Base-by-base conservation (phyloP, 805 yeast species). In the Huiozyma naganishii region DNA sequence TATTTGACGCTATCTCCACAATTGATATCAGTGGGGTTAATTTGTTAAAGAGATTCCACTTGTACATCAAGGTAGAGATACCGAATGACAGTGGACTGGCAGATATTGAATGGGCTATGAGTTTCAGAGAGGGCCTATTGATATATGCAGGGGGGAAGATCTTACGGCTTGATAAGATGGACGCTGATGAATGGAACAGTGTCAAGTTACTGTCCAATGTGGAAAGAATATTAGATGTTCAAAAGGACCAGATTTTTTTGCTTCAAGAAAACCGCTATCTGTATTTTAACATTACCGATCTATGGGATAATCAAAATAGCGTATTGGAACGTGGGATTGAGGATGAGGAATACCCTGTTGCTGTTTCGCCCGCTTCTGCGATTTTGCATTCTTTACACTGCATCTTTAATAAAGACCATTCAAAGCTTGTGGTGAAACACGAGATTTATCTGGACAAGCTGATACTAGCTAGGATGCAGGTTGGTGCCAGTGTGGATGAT, bases 371-470 rank as follows among this genome's bases (percentile, higher is more conserved):
- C 5, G 58, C 54, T 28, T 44, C 58, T n/a, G 63, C 64, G 1
- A 54, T 54, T 2, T 37, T 52, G 5, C 62, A 57, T 44, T 55
- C 61, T n/a, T 36, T 61, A 29, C 53, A 53, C 23, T 51, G 54
- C 42, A 47, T 58, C 11, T 50, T 52, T 34, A 50, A 48, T 13
- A 39, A 47, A 10, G 42, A 49, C 27, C 47, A 44, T 27, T 45
- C 50, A 11, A 58, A 52, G 40, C 29, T 57, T 30, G 45, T 50
- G 6, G 39, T 57, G 7, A 52, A 52, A 32, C 58, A 57, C 44
- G 53, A 57, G 36, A 60, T 58, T 23, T 60, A 54, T 39, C 48
- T 63, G 32, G 66, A 63, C 44, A 51, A 56, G 44, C 41, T 61
- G 10, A 53, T 62, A 7, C 36, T 41, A 5, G 45, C 52, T 6